Conservation (phyloP, 2,329 filamentous ascomycete species). For the Hymenoscyphus fraxineus region DNA sequence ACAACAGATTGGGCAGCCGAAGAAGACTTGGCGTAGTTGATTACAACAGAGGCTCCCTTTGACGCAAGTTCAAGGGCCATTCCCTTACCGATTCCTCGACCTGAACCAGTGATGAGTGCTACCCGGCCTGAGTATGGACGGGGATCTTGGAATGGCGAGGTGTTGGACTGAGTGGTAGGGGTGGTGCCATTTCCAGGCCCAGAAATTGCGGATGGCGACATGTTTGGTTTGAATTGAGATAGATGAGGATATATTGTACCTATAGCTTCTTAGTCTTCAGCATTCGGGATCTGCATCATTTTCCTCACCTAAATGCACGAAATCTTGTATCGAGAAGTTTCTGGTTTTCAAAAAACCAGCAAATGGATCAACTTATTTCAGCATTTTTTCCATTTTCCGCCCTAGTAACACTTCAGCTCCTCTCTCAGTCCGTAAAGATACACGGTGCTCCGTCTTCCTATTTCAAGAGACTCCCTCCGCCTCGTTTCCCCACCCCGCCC, state of each 20-base stretch:
- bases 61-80: conserved; percentile 39
- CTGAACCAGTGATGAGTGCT: conserved; percentile 79
- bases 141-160: neutral
- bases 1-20: conserved; percentile 53
- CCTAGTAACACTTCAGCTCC: neutral
- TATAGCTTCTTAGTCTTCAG: neutral
- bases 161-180: neutral
- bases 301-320: neutral
- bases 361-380: neutral
- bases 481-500: neutral
- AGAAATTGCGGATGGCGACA: conserved; percentile 8
- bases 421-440: neutral
- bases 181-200: neutral
- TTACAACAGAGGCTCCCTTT: conserved; percentile 39
- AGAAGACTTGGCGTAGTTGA: conserved; percentile 62
- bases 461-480: neutral
- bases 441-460: neutral
- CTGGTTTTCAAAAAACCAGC: neutral
- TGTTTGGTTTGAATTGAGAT: neutral
- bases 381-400: neutral
- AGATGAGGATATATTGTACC: neutral
- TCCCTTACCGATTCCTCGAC: conserved; percentile 65
- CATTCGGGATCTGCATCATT: neutral
- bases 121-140: conserved; percentile 51
- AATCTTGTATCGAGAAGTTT: neutral